Conservation (phyloP, 2,329 filamentous ascomycete species). For the Pseudogymnoascus sp. region DNA sequence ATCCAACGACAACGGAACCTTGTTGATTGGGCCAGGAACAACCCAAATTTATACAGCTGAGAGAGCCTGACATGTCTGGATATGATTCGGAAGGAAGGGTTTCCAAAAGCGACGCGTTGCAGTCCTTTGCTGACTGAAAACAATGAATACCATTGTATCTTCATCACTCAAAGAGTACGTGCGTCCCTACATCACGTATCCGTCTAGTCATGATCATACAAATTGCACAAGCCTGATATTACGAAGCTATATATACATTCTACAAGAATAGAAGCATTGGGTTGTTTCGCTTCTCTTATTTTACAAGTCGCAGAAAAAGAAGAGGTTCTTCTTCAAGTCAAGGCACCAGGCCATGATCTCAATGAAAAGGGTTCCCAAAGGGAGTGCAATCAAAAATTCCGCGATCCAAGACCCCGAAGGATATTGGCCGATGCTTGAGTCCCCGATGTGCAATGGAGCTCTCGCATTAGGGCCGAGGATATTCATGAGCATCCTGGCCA, state of each 20-base stretch:
- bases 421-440: slow-evolving; percentile 42
- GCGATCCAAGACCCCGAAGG: slow-evolving; percentile 43
- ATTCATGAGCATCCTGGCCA: slow-evolving; percentile 16
- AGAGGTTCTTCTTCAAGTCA: slow-evolving; percentile 21
- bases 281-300: not conserved
- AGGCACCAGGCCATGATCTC: slow-evolving; percentile 15
- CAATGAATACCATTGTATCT: not conserved
- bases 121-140: not conserved
- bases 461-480: slow-evolving; percentile 36
- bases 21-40: not conserved
- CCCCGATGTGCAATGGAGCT: slow-evolving; percentile 49
- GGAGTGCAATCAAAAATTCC: slow-evolving; percentile 44
- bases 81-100: not conserved
- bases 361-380: slow-evolving; percentile 23
- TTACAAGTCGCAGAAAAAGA: not conserved
- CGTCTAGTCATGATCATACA: not conserved
- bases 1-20: not conserved
- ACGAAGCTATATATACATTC: not conserved
- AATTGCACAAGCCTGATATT: not conserved
- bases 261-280: not conserved
- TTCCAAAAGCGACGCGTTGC: not conserved
- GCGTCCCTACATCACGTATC: not conserved
- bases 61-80: not conserved
- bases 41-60: not conserved
- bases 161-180: not conserved